phyloP scores from a whole-genome alignment of 495 filamentous ascomycete species.

The Talaromyces adpressus region DNA sequence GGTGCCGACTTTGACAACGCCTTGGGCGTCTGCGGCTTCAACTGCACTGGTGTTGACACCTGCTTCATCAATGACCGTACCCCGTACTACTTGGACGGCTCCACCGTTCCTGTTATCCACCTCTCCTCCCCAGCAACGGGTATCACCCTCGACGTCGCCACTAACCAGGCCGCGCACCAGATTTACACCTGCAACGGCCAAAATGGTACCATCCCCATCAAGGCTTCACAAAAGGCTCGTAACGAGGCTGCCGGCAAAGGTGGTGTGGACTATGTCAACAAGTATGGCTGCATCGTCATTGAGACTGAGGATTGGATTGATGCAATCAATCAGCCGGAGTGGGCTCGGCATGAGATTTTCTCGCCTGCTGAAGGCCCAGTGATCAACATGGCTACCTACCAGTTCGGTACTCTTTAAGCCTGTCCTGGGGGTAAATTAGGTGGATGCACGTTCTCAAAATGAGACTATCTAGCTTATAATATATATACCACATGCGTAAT shows the following conservation, averaged over 20 bases:
- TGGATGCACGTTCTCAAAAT: not conserved
- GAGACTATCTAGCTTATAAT: not conserved
- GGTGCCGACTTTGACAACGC: constrained; percentile 58
- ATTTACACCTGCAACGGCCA: constrained; percentile 70
- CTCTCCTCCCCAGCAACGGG: constrained; percentile 53
- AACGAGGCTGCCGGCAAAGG: constrained; percentile 35
- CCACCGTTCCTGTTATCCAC: constrained; percentile 56
- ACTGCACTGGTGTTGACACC: constrained; percentile 73
- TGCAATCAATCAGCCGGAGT: constrained; percentile 72
- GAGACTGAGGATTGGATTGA: constrained; percentile 65
- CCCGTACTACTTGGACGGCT: constrained; percentile 48
- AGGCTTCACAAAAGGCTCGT: constrained; percentile 44
- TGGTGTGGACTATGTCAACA: constrained; percentile 34
- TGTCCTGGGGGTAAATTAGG: not conserved
- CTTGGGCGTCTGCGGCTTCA: constrained; percentile 57
- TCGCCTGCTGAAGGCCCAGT: constrained; percentile 55
- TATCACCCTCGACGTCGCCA: constrained; percentile 64
- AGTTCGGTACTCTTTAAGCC: constrained; percentile 36
- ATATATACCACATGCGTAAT: not conserved
- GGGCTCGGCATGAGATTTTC: constrained; percentile 61
- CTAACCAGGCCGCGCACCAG: constrained; percentile 72
- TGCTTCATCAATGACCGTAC: constrained; percentile 65
- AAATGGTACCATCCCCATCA: constrained; percentile 54
- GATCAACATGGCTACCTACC: constrained; percentile 59
- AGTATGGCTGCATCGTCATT: constrained; percentile 70